Conservation (phyloP, 257 asterid genomes). For the Nicotiana undulata region DNA sequence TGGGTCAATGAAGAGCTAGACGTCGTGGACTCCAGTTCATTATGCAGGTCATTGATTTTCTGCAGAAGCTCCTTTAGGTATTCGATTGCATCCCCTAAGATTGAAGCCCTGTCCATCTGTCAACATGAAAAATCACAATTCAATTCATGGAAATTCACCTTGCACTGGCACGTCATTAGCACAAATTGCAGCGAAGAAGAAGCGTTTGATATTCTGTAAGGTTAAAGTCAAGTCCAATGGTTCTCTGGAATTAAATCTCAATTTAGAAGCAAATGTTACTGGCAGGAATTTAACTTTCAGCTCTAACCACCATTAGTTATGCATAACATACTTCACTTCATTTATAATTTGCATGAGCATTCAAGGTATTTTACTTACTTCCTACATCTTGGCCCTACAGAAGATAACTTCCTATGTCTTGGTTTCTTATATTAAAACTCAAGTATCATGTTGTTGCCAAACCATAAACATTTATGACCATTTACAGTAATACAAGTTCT, state of each 20-base stretch:
- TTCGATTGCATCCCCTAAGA: conserved; percentile 87
- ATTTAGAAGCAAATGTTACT: background rate
- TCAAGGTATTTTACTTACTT: background rate
- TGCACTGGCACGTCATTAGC: background rate
- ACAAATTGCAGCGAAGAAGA: background rate
- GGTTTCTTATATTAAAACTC: background rate
- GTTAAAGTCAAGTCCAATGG: background rate
- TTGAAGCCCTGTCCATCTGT: conserved; percentile 93
- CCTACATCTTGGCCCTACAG: background rate
- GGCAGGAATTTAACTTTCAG: background rate
- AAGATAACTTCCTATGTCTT: background rate
- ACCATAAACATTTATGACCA: background rate
- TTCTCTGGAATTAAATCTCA: background rate
- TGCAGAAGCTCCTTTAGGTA: conserved; percentile 78
- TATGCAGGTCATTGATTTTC: conserved; percentile 75
- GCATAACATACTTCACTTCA: background rate
- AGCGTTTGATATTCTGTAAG: background rate
- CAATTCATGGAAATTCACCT: background rate
- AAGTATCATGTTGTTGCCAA: background rate
- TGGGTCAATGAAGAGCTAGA: conserved; percentile 50
- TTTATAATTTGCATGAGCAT: background rate
- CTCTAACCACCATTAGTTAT: background rate
- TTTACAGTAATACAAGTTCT: background rate
- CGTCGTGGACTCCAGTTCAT: conserved; percentile 66
- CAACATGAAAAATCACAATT: background rate